Evolutionary conservation across 306 rosid species (phyloP), one percentile per base, ranked within the genome.

Genomic region (Canavalia ensiformis): DNA sequence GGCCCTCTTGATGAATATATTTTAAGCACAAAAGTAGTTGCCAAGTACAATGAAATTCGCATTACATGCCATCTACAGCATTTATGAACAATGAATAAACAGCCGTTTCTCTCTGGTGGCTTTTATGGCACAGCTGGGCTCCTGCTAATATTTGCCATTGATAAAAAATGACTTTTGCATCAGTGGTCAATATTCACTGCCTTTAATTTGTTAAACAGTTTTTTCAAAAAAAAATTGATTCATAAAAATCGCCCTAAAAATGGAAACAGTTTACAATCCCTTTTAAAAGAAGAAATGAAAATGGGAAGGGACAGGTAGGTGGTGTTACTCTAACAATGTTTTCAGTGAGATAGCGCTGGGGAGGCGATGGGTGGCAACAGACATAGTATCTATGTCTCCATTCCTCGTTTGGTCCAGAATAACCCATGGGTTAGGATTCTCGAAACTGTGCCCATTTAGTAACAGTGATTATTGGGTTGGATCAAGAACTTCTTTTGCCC

Each of bases 401-500:
- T 47, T 47, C 52, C 52, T 47, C 1, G 2, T 47, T 47, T 47
- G 52, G 52, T 47, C 52, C 2, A 3, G 13, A 1, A 47, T 47
- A 47, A 8, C 52, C 13, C 9, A 13, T n/a, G 59, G 35, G 25
- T 28, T 56, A 28, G 39, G 66, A 59, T 59, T 59, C 66, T 31
- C 9, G 0, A 9, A 59, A 2, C 8, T 59, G 66, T 31, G 42
- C 44, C 41, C 18, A 33, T 3, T 51, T 51, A 13, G 44, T 60
- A 31, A 25, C 42, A 11, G 66, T 29, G 31, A 34, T 34, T 46
- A 28, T 63, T 87, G 93, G 95, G 92, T 87, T 29, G 97, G 94
- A 28, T 90, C 97, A 12, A 71, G 88, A 68, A 90, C 85, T 89
- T 82, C 82, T 95, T 84, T 66, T 92, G 97, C 82, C 94, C 98